Conservation (phyloP, 1,284 basidiomycete species). For the Macrocybe sp. region DNA sequence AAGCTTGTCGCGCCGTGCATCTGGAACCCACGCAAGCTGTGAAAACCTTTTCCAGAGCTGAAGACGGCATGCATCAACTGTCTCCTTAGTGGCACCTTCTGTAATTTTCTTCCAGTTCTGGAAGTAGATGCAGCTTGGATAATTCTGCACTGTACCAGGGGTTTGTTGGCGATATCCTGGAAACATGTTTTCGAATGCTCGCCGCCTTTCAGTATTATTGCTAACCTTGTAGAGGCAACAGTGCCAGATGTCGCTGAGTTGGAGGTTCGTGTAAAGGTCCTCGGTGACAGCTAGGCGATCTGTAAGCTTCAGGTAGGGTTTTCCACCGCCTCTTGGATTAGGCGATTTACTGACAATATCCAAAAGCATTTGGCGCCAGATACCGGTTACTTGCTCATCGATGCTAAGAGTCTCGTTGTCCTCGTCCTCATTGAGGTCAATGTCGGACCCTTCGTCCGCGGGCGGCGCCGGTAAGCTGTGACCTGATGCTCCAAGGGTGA, state of each 20-base stretch:
- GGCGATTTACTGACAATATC: constrained; percentile 17
- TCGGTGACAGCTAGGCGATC: constrained; percentile 8
- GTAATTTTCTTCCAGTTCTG: neutral
- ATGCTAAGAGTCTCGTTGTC: constrained; percentile 1
- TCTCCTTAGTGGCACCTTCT: neutral
- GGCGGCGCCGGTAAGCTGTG: neutral
- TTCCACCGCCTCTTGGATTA: constrained; percentile 6
- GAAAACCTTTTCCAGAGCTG: constrained; percentile 3
- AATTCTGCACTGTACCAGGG: constrained; percentile 6
- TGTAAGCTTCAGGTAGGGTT: constrained; percentile 10
- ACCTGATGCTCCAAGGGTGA: constrained; percentile 1
- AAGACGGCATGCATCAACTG: neutral
- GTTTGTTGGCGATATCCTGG: constrained; percentile 6
- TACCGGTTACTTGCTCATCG: constrained; percentile 9
- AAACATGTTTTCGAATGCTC: constrained; percentile 13
- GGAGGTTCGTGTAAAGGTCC: constrained; percentile 8
- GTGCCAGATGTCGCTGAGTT: constrained; percentile 14
- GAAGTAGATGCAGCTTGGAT: constrained; percentile 7
- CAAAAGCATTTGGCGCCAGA: constrained; percentile 18
- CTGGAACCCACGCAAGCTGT: constrained; percentile 9
- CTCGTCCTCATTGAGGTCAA: constrained; percentile 7
- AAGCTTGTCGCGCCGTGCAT: constrained; percentile 10
- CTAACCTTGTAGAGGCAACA: constrained; percentile 10
- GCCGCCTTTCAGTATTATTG: constrained; percentile 3
- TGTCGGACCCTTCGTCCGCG: constrained; percentile 10